These are phyloP conservation scores for Neonectria punicea DNA, from an alignment of 2,329 filamentous ascomycete species.

Conservation along the genomic window DNA sequence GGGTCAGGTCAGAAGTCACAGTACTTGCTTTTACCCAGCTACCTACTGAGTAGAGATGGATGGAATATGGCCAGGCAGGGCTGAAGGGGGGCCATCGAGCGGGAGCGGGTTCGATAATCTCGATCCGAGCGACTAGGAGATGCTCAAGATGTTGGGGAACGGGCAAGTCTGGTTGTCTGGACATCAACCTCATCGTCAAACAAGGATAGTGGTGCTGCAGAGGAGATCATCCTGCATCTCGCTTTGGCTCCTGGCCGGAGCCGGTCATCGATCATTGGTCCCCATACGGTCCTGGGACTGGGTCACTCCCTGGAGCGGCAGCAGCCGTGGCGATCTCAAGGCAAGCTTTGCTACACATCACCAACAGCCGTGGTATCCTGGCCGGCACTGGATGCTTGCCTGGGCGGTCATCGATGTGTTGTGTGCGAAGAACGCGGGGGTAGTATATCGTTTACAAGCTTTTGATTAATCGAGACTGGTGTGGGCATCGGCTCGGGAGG, in stretches of 20 bases:
- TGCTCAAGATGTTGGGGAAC: slow-evolving; percentile 7
- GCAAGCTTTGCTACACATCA: slow-evolving; percentile 17
- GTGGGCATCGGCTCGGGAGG: background rate
- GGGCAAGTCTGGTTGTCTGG: slow-evolving; percentile 9
- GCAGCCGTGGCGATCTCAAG: slow-evolving; percentile 36
- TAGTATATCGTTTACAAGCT: slow-evolving; percentile 13
- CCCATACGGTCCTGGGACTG: slow-evolving; percentile 25
- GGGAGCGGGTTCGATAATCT: background rate
- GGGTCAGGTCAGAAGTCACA: background rate
- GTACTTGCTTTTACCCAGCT: background rate
- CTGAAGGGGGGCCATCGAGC: background rate
- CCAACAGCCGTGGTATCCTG: slow-evolving; percentile 17
- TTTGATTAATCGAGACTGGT: slow-evolving; percentile 4
- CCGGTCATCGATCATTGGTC: slow-evolving; percentile 34
- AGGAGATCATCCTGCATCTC: slow-evolving; percentile 38
- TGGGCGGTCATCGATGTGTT: slow-evolving; percentile 12
- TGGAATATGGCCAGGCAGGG: background rate
- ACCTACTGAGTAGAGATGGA: no score
- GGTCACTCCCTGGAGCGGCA: slow-evolving; percentile 31
- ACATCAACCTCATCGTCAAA: slow-evolving; percentile 22
- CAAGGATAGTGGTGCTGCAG: slow-evolving; percentile 34
- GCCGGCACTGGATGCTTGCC: slow-evolving; percentile 13
- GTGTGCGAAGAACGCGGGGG: slow-evolving; percentile 1
- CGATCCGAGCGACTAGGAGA: background rate
- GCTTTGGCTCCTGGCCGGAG: slow-evolving; percentile 26